Evolutionary conservation across 23 red algal genomes (phyloP).

Genomic region (Gracilariopsis chorda): DNA sequence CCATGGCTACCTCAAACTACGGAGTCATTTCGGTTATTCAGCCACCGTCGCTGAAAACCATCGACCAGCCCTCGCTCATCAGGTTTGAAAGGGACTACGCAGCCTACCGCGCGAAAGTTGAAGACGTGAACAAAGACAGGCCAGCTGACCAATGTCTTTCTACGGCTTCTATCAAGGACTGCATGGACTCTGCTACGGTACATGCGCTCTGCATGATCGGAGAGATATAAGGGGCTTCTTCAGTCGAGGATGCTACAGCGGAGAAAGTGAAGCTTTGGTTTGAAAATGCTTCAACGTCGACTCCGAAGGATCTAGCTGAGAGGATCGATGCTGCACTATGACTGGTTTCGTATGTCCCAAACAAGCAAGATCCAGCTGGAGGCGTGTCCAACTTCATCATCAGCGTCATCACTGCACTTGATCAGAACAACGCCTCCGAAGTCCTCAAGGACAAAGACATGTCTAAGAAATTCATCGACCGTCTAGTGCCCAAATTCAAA

Average conservation of each 20-base stretch:
- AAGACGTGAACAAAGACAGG: background rate
- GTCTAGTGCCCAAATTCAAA: too few relatives aligned
- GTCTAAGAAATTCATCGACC: too few relatives aligned
- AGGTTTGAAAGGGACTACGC: background rate
- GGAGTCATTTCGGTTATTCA: conserved; percentile 18
- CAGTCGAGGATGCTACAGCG: too few relatives aligned
- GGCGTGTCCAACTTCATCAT: background rate
- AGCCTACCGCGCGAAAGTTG: background rate
- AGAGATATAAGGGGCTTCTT: conserved; percentile 21
- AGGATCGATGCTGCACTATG: background rate
- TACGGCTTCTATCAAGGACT: conserved; percentile 20
- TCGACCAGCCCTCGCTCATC: conserved; percentile 28
- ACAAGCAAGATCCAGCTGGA: background rate
- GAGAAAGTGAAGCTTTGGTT: too few relatives aligned
- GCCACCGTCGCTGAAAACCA: background rate
- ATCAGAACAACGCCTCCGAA: background rate
- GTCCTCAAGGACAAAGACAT: background rate
- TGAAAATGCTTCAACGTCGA: too few relatives aligned
- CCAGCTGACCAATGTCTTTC: background rate
- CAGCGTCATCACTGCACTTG: background rate
- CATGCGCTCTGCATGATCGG: conserved; percentile 34
- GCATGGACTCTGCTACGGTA: background rate
- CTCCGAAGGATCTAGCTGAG: too few relatives aligned
- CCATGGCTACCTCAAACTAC: background rate
- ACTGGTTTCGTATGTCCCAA: background rate